phyloP scores from a whole-genome alignment of 805 yeast species.

The Candida germanica region DNA sequence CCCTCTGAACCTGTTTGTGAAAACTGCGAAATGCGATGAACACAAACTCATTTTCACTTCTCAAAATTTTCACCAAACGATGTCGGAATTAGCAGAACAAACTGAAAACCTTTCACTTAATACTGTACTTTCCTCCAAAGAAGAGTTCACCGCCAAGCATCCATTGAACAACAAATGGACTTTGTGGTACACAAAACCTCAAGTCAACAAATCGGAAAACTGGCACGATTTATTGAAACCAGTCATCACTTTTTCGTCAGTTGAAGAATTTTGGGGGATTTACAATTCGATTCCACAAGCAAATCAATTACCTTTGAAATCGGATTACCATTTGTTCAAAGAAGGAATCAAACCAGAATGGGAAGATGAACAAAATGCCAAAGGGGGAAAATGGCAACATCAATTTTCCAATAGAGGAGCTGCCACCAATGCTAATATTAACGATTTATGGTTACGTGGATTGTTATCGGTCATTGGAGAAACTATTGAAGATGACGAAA shows the following conservation, averaged over 20 bases:
- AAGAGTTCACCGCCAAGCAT: constrained; percentile 74
- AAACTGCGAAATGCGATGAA: too few species aligned
- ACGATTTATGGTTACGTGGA: constrained; percentile 89
- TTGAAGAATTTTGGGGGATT: constrained; percentile 98
- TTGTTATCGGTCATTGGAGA: constrained; percentile 92
- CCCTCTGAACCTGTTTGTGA: too few species aligned
- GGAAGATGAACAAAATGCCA: constrained; percentile 86
- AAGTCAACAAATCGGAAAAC: constrained; percentile 69
- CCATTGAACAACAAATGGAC: constrained; percentile 93
- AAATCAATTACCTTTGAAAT: constrained; percentile 81
- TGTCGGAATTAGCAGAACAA: constrained; percentile 40
- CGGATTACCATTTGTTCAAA: constrained; percentile 94
- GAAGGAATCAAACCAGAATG: constrained; percentile 96
- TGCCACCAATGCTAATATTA: constrained; percentile 57
- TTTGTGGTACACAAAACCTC: constrained; percentile 96
- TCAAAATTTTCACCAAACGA: too few species aligned
- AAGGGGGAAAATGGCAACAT: constrained; percentile 89
- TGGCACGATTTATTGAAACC: constrained; percentile 94
- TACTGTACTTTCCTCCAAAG: constrained; percentile 58
- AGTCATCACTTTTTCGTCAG: constrained; percentile 87
- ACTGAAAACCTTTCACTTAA: constrained; percentile 43
- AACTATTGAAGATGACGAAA: constrained; percentile 78
- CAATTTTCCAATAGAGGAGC: constrained; percentile 69
- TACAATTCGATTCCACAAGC: constrained; percentile 92
- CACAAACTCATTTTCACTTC: too few species aligned